These are phyloP conservation scores for Lachnum nothofagi DNA, from an alignment of 2,329 filamentous ascomycete species.

Conservation along the genomic window DNA sequence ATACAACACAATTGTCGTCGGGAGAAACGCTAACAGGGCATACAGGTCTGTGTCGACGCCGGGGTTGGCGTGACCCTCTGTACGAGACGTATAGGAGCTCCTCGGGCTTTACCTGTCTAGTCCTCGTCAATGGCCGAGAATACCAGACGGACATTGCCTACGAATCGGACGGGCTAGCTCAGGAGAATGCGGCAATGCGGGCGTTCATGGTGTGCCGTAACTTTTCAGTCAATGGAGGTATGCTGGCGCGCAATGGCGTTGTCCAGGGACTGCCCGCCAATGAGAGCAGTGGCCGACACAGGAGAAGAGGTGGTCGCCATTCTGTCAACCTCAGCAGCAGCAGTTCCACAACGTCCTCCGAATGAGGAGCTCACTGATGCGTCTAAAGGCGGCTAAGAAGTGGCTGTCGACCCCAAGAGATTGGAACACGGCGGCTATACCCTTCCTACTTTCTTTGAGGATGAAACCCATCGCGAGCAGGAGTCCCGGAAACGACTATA, in stretches of 20 bases:
- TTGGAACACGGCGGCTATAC: constrained; percentile 12
- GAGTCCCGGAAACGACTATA: constrained; percentile 10
- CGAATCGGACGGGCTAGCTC: constrained; percentile 74
- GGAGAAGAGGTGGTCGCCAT: constrained; percentile 27
- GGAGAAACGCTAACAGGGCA: constrained; percentile 24
- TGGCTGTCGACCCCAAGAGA: constrained; percentile 21
- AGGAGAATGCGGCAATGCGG: constrained; percentile 90
- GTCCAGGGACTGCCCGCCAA: constrained; percentile 58
- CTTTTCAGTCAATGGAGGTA: constrained; percentile 94
- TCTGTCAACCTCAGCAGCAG: constrained; percentile 34
- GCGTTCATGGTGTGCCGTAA: constrained; percentile 97
- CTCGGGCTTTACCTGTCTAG: constrained; percentile 79
- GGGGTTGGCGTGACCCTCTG: constrained; percentile 85
- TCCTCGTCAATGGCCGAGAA: constrained; percentile 92
- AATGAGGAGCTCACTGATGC: constrained; percentile 24
- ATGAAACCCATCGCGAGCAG: constrained; percentile 13
- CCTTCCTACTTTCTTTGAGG: constrained; percentile 10
- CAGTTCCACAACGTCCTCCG: constrained; percentile 32
- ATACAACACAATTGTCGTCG: constrained; percentile 14
- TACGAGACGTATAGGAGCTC: constrained; percentile 76
- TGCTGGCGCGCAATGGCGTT: constrained; percentile 67
- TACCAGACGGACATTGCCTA: constrained; percentile 88
- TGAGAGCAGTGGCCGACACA: constrained; percentile 31
- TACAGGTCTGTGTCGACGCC: constrained; percentile 86
- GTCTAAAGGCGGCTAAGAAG: constrained; percentile 26